These are phyloP conservation scores for Ascochyta fabae DNA, from an alignment of 2,329 filamentous ascomycete species.

Conservation along the genomic window DNA sequence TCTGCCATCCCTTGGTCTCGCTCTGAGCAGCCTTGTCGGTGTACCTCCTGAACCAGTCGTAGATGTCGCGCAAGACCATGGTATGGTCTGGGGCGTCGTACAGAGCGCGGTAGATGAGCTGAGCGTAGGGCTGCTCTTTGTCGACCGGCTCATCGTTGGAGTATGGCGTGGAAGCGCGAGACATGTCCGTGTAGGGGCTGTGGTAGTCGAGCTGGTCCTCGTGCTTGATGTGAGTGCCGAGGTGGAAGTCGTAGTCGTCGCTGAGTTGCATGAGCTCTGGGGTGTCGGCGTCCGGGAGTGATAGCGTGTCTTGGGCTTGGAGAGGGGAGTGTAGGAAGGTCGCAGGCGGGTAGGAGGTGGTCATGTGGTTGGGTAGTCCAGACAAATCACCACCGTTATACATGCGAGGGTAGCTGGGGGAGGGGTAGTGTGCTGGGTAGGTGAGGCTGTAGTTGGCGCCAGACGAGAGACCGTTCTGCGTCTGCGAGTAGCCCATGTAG, in stretches of 20 bases:
- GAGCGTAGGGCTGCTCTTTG: slow-evolving; percentile 75
- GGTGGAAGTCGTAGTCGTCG: slow-evolving; percentile 35
- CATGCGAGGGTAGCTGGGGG: slow-evolving; percentile 32
- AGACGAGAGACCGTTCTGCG: slow-evolving; percentile 30
- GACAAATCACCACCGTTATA: slow-evolving; percentile 25
- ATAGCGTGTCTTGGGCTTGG: slow-evolving; percentile 27
- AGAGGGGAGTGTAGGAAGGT: slow-evolving; percentile 42
- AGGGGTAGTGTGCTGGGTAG: slow-evolving; percentile 23
- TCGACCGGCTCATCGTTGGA: slow-evolving; percentile 34
- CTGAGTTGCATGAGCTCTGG: slow-evolving; percentile 32
- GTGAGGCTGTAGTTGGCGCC: slow-evolving; percentile 30
- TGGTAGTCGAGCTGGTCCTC: slow-evolving; percentile 27
- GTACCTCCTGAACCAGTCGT: slow-evolving; percentile 85
- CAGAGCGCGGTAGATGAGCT: slow-evolving; percentile 79
- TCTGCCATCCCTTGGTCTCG: slow-evolving; percentile 77
- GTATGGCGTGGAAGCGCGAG: slow-evolving; percentile 32
- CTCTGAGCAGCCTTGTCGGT: slow-evolving; percentile 74
- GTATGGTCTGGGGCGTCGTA: slow-evolving; percentile 69
- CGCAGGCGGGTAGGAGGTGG: slow-evolving; percentile 39
- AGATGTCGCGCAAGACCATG: slow-evolving; percentile 85
- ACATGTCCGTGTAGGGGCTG: slow-evolving; percentile 31
- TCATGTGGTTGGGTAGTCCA: slow-evolving; percentile 20
- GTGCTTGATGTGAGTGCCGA: slow-evolving; percentile 21
- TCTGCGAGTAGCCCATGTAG: slow-evolving; percentile 17
- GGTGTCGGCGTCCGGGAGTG: slow-evolving; percentile 27